phyloP scores from a whole-genome alignment of 2,329 filamentous ascomycete species.

The Clarireedia monteithiana region DNA sequence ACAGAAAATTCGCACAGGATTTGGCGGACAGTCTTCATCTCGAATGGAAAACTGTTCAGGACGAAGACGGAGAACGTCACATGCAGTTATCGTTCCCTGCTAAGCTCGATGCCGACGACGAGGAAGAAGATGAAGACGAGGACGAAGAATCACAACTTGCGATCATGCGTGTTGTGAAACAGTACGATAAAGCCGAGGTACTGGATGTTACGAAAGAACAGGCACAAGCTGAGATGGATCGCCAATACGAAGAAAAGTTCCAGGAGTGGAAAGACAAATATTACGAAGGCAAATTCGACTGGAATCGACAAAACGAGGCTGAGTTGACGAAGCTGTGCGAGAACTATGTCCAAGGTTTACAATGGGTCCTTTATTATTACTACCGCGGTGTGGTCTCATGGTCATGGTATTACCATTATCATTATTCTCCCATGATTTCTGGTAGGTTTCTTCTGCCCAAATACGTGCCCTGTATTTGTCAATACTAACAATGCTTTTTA shows the following conservation, averaged over 20 bases:
- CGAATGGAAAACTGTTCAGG: conserved; percentile 55
- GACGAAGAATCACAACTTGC: conserved; percentile 82
- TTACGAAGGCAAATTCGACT: conserved; percentile 85
- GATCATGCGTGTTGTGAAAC: conserved; percentile 75
- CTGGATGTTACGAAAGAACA: conserved; percentile 74
- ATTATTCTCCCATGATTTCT: conserved; percentile 96
- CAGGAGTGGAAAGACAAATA: conserved; percentile 90
- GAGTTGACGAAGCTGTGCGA: conserved; percentile 79
- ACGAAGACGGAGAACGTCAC: conserved; percentile 58
- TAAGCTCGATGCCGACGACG: conserved; percentile 40
- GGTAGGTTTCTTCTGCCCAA: conserved; percentile 37
- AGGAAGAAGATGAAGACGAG: conserved; percentile 58
- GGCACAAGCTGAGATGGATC: conserved; percentile 68
- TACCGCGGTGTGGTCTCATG: conserved; percentile 95
- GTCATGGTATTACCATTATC: conserved; percentile 97
- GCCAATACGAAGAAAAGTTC: conserved; percentile 87
- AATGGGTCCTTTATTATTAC: conserved; percentile 98
- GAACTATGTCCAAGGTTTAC: conserved; percentile 94
- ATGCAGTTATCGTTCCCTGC: conserved; percentile 52
- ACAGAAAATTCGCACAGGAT: conserved; percentile 90
- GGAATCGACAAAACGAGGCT: conserved; percentile 71
- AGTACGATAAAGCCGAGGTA: conserved; percentile 84
- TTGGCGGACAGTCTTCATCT: conserved; percentile 63
- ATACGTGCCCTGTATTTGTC: background rate
- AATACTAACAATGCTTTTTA: conserved; percentile 23